Percentiles rank a stretch among this genome's conserved stretches.
Conservation (phyloP, 345 rosid species). For the Eucalyptus curtisii region DNA sequence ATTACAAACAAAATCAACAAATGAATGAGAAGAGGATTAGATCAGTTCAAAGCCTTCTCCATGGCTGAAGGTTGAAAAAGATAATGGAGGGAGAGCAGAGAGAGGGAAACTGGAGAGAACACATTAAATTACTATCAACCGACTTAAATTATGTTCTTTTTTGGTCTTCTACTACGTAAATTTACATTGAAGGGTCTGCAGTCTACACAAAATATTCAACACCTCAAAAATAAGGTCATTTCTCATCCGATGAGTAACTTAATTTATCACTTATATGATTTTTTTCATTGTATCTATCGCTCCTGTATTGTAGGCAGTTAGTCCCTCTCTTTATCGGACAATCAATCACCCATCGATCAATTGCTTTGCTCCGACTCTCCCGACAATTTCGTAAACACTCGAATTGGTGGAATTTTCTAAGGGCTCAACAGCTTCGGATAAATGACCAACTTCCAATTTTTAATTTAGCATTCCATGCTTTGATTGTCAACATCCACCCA, state of each 20-base stretch:
- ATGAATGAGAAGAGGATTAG: not conserved
- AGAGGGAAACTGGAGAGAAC: not conserved
- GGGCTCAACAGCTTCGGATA: not conserved
- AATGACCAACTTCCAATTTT: not conserved
- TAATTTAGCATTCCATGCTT: not conserved
- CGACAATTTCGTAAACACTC: not conserved
- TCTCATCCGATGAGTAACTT: not conserved
- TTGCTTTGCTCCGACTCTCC: not conserved
- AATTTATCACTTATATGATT: no score
- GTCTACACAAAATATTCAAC: not conserved
- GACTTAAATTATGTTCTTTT: not conserved
- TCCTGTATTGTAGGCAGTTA: not conserved
- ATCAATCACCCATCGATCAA: not conserved
- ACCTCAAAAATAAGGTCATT: not conserved
- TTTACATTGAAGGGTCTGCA: not conserved
- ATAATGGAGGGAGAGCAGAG: not conserved
- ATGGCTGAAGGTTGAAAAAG: not conserved
- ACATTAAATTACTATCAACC: not conserved
- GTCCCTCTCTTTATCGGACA: not conserved
- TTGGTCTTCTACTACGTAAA: not conserved
- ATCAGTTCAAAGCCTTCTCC: not conserved
- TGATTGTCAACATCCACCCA: not conserved
- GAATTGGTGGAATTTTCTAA: not conserved
- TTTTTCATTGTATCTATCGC: not conserved
- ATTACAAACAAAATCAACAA: not conserved